These are phyloP conservation scores for Plantago ovata DNA, from an alignment of 257 asterid species.

Conservation along the genomic window DNA sequence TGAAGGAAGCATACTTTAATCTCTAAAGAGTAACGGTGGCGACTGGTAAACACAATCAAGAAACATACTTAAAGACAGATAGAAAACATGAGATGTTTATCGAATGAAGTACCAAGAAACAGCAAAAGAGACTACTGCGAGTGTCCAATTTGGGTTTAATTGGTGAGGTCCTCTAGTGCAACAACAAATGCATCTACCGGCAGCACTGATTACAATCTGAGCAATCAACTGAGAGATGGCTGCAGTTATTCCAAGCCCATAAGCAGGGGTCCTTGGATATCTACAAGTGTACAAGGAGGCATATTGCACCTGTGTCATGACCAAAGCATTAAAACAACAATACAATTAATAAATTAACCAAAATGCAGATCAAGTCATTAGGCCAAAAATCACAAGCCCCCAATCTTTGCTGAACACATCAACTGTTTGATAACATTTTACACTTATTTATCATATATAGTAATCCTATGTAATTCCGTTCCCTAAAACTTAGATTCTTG, in stretches of 20 bases:
- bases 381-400: too few species aligned
- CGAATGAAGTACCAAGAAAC: neutral
- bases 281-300: neutral
- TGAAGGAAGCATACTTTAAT: too few species aligned
- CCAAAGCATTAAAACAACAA: neutral
- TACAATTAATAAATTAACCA: neutral
- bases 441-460: too few species aligned
- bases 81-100: neutral
- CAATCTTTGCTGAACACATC: too few species aligned
- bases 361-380: neutral
- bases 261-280: neutral
- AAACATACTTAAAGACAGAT: too few species aligned
- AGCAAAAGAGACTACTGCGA: neutral
- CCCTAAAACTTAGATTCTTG: too few species aligned
- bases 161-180: neutral
- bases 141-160: neutral
- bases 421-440: too few species aligned
- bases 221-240: neutral
- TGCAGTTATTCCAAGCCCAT: neutral
- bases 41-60: too few species aligned
- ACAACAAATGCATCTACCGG: constrained; percentile 2
- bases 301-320: neutral
- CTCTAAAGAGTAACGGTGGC: too few species aligned
- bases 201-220: neutral
- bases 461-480: too few species aligned